Base-by-base conservation (phyloP, 73 alveolate species). In the Paramecium sexaurelia region DNA sequence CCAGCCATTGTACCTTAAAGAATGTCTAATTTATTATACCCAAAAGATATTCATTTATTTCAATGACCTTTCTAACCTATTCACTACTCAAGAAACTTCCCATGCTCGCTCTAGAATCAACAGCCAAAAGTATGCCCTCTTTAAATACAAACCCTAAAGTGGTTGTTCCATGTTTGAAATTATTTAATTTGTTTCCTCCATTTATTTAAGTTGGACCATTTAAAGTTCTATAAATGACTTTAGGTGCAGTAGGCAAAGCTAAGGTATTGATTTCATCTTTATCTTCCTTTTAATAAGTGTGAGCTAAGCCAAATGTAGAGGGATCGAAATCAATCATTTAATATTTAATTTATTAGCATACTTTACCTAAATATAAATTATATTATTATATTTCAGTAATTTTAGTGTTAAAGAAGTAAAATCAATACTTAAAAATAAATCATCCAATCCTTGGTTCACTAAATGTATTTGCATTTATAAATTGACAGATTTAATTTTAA, bases 71-170 rank as follows among this genome's bases (percentile, higher is more conserved):
- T 83, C 99, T 94, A 40, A 98, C 99, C 26, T 97, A 93, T 93
- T 96, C 95, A 29, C 99, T 95, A 33, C 99, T 98, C 66, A 98
- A 97, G 95, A 96, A 98, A 68, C 98, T 94, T 13, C 99, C 99
- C 99, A 97, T 97, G 85, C 99, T 97, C 41, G 99, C 99, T 71
- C 99, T 96, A 22, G 99, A 97, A 92, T 98, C 99, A 84, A 98
- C 99, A 82, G 99, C 99, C 17, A 98, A 96, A 57, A 98, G 73
- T 67, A 98, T 97, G 17, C 99, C 99, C 33, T 96, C 98, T 87
- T 97, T 95, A 94, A 97, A 98, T 66, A 94, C 97, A 84, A 97
- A 98, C 19, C 98, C 99, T 37, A 98, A 94, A 10, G 99, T 97
- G 0, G 99, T 98, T 26, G 99, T 98, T 7, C 99, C 99, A 92